Evolutionary conservation across 2,329 filamentous ascomycete species (phyloP), one percentile per base, ranked within the genome.

Genomic region (Ceratocystis colombiana): DNA sequence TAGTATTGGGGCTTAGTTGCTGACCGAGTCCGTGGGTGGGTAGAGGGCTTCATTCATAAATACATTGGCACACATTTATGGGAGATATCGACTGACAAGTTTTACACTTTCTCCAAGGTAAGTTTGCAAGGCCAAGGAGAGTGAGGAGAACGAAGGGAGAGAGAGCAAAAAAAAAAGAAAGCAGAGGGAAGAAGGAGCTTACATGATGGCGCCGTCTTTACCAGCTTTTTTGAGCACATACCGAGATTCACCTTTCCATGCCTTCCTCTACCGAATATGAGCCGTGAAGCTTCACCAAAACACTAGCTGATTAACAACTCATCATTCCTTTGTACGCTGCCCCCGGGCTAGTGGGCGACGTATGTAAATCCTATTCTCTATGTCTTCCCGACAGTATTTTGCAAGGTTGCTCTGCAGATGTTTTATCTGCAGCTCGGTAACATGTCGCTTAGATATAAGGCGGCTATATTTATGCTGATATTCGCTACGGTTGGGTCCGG

Each of bases 351-450:
- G 59, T 62, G 41, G 33, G 41, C n/a, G 10, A 62, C 41, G 3
- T 62, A 62, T 41, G 59, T 37, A 37, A 62, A 62, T 5, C 59
- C 59, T 15, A 44, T 62, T 44, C n/a, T 44, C 22, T 37, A 22
- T 20, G 41, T 44, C 20, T 62, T 45, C 17, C 33, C 59, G n/a
- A 62, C 59, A n/a, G 30, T 62, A 10, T 62, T 62, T 44, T 62
- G 59, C 59, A 62, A 62, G 59, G 59, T 62, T n/a, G 59, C 59
- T 17, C 20, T 46, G 4, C 61, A 46, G 20, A 45, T 46, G 41
- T 62, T 62, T 28, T 62, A 45, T 44, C 25, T 62, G 61, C 61
- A 62, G 17, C 61, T 62, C 25, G 30, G 20, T 7, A 28, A 46
- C 44, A 28, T 45, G 20, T 62, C 61, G 15, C 1, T 6, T n/a